Conservation (phyloP, 2,329 filamentous ascomycete genomes). For the Paecilomyces variotii region DNA sequence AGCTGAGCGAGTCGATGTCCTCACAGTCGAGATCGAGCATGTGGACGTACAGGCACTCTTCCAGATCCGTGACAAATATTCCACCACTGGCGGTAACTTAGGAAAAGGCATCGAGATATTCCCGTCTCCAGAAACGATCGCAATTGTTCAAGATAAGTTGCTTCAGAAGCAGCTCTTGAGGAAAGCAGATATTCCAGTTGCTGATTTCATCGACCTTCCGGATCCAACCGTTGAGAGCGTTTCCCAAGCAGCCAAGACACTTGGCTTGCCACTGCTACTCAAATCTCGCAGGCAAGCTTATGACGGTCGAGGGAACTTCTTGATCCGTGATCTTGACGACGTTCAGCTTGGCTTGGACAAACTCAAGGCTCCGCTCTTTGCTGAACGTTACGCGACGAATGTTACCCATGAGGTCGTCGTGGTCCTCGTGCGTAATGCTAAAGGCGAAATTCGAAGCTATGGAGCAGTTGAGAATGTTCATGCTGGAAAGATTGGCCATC, state of each 20-base stretch:
- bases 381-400: constrained; percentile 41
- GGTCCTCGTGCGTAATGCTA: constrained; percentile 6
- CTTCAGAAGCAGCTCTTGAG: constrained; percentile 69
- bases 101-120: constrained; percentile 43
- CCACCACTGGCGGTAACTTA: constrained; percentile 10
- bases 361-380: constrained; percentile 64
- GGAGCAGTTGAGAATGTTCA: constrained; percentile 76
- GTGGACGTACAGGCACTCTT: constrained; percentile 74
- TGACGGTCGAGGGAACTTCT: constrained; percentile 61
- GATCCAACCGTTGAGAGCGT: constrained; percentile 44
- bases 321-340: constrained; percentile 45
- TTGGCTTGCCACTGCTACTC: constrained; percentile 76
- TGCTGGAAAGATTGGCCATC: constrained; percentile 79
- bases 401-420: background rate
- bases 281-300: constrained; percentile 80
- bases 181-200: constrained; percentile 56
- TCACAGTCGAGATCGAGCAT: constrained; percentile 91
- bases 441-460: constrained; percentile 50
- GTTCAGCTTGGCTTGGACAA: constrained; percentile 53
- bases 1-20: constrained; percentile 61
- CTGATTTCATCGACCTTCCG: constrained; percentile 45
- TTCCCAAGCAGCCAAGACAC: constrained; percentile 40
- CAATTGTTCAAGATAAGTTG: constrained; percentile 81
- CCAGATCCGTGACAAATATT: constrained; percentile 52
- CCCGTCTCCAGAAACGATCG: constrained; percentile 70